Conservation (phyloP, 352 stramenopile species). For the Plasmopara halstedii region DNA sequence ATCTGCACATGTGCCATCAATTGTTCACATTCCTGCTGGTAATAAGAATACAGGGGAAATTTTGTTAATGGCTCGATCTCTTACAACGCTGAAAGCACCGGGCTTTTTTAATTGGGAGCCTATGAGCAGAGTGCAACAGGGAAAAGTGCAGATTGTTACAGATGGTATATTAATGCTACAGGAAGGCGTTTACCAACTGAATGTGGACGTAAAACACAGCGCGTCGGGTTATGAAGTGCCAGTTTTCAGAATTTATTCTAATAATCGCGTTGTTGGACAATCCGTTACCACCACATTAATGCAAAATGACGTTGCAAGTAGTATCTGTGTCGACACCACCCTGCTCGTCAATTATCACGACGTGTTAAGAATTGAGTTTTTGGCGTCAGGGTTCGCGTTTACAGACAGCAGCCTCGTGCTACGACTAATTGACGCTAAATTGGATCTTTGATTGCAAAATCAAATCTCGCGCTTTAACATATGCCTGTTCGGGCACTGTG, state of each 20-base stretch:
- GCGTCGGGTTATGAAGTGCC: neutral
- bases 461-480: no score
- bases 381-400: slow-evolving; percentile 15
- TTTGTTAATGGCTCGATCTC: slow-evolving; percentile 10
- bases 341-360: slow-evolving; percentile 1
- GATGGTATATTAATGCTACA: slow-evolving; percentile 23
- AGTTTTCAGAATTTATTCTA: slow-evolving; percentile 12
- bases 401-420: slow-evolving; percentile 15
- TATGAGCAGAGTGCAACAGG: slow-evolving; percentile 7
- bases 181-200: slow-evolving; percentile 24
- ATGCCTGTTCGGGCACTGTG: no score
- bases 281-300: slow-evolving; percentile 1
- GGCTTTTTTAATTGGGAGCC: slow-evolving; percentile 33
- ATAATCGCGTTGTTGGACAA: slow-evolving; percentile 6
- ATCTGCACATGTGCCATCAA: neutral
- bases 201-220: slow-evolving; percentile 19
- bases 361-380: slow-evolving; percentile 16
- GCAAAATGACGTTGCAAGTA: slow-evolving; percentile 8
- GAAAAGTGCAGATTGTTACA: slow-evolving; percentile 18
- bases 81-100: slow-evolving; percentile 22
- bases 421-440: neutral
- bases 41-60: neutral
- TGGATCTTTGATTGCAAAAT: no score
- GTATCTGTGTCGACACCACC: slow-evolving; percentile 2
- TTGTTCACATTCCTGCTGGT: neutral